Percentiles rank a stretch among this genome's conserved stretches.
Conservation (phyloP, 306 rosid genomes). For the Prunus padus region DNA sequence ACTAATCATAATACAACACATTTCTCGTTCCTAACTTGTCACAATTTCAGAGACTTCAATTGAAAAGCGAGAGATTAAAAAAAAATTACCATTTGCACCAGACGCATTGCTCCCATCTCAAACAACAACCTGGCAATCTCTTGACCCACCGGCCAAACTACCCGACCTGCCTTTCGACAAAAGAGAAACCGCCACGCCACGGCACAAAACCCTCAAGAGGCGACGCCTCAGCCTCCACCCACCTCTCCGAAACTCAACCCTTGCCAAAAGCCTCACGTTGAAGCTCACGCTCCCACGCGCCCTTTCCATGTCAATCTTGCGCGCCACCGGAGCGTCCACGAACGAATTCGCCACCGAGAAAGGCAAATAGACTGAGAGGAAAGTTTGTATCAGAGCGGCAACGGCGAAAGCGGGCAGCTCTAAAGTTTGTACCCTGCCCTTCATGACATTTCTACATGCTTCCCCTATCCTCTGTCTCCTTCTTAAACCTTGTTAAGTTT, state of each 20-base stretch:
- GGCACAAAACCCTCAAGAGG: conserved; percentile 53
- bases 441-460: no score
- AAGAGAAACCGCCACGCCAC: conserved; percentile 37
- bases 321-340: conserved; percentile 10
- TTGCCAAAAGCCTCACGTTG: conserved; percentile 44
- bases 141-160: conserved; percentile 37
- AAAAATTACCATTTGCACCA: not conserved
- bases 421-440: no score
- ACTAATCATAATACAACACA: not conserved
- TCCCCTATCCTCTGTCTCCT: no score
- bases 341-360: conserved; percentile 39
- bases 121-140: conserved; percentile 61
- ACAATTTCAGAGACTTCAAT: not conserved
- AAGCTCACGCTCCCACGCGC: conserved; percentile 43
- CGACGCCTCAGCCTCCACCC: conserved; percentile 71
- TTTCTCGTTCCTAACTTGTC: not conserved
- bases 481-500: no score
- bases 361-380: no score
- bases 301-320: conserved; percentile 33
- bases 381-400: no score
- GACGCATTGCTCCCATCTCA: conserved; percentile 21
- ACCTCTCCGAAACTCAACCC: conserved; percentile 57
- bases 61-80: not conserved
- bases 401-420: no score
- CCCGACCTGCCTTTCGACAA: conserved; percentile 43